Conservation (phyloP, 2,329 filamentous ascomycete genomes). For the Talaromyces sp. region DNA sequence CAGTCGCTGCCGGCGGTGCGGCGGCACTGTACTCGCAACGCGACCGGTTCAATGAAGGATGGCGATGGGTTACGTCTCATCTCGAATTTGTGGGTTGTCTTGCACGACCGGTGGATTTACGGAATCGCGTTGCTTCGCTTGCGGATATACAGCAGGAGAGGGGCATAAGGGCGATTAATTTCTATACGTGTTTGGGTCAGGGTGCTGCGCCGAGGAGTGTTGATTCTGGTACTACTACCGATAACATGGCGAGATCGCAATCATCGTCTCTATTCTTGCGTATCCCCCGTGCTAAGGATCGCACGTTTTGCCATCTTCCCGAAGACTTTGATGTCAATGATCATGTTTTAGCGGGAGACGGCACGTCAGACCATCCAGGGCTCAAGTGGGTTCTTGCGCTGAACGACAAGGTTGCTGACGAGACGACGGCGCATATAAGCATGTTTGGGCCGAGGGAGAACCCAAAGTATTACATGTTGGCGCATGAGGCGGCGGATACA, state of each 20-base stretch:
- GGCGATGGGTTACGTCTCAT: slow-evolving; percentile 81
- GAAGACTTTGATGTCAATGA: slow-evolving; percentile 43
- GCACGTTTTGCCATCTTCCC: slow-evolving; percentile 87
- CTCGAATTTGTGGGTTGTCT: slow-evolving; percentile 91
- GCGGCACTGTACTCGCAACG: slow-evolving; percentile 83
- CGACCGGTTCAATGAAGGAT: slow-evolving; percentile 72
- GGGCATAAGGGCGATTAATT: slow-evolving; percentile 73
- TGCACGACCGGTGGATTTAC: slow-evolving; percentile 76
- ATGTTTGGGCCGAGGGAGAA: slow-evolving; percentile 48
- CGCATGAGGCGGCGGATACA: slow-evolving; percentile 36
- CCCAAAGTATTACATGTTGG: slow-evolving; percentile 41
- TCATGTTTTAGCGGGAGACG: slow-evolving; percentile 23
- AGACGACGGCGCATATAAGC: slow-evolving; percentile 70
- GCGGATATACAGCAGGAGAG: slow-evolving; percentile 62
- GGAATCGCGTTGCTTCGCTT: slow-evolving; percentile 67
- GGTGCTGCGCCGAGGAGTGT: slow-evolving; percentile 47
- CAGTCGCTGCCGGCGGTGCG: slow-evolving; percentile 74
- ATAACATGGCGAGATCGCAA: not conserved
- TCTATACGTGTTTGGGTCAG: slow-evolving; percentile 80
- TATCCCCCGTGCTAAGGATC: slow-evolving; percentile 52
- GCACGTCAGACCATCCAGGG: slow-evolving; percentile 27
- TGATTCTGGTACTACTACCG: slow-evolving; percentile 25
- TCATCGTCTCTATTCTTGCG: slow-evolving; percentile 13
- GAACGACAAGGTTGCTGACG: slow-evolving; percentile 76
- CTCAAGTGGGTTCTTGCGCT: slow-evolving; percentile 65